Base-by-base conservation (phyloP, 2,329 filamentous ascomycete species). In the Ceratocystis diversiconidia region DNA sequence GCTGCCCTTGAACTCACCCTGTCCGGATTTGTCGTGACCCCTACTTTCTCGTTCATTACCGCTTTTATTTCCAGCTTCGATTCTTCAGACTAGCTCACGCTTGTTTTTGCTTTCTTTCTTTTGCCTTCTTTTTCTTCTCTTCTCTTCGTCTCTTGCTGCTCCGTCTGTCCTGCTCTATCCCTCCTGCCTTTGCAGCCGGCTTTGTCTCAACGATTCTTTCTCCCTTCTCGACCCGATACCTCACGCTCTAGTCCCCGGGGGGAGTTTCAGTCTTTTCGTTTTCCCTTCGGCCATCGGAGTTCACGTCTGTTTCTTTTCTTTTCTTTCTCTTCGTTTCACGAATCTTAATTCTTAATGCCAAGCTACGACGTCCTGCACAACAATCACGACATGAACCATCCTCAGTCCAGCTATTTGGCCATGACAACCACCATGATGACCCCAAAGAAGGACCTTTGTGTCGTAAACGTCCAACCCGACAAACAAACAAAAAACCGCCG, bases 401-500 rank as follows among this genome's bases (percentile, higher is more conserved):
- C 28, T 15, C 65, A 67, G 32, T 46, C 36, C 44, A 60, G 22
- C 15, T 67, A 67, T 15, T 59, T 50, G 62, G 55, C 62, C 25
- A 57, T 64, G 36, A 19, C 65, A 17, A 22, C 55, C 28, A 22
- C 55, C 55, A 67, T 62, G 62, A 61, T 64, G 62, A 67, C 65
- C 12, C 65, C 65, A 12, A 64, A 67, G 57, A 67, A 64, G 41
- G 68, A 67, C 48, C 64, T 69, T 17, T 67, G 68, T 28, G 65
- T 69, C n/a, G 65, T 70, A 36, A 68, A 69, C 28, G 67, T 69
- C 43, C 64, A 68, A 30, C 68, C 69, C 10, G 66, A 69, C 48
- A 68, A 68, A 61, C 68, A 69, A 25, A 65, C 68, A 17, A 68
- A 68, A 63, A 69, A 68, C 55, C 67, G 67, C 28, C 65, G 68